Evolutionary conservation across 306 rosid genomes (phyloP), one percentile per base, ranked within the genome.

Genomic region (Dryas drummondii): DNA sequence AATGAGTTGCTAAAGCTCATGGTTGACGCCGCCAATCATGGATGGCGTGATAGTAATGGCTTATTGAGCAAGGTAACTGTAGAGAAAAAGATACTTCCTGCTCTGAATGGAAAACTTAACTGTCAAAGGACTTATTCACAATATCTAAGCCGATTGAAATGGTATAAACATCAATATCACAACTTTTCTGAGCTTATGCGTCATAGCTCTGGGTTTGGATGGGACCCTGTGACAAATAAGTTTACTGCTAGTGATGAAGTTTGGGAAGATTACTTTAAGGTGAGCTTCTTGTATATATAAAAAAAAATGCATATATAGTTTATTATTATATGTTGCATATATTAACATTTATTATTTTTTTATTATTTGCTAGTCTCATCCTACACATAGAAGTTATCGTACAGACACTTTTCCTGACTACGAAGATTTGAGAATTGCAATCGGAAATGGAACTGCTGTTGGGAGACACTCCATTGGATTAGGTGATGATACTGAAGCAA

Each of bases 11-110:
- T 40, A 4, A 17, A 64, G 10, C 19, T 64, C 13, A 64, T 64
- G 68, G 68, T 64, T 41, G 68, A 64, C 1, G 68, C 26, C 0
- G 50, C 49, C 2, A 64, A 41, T 15, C 68, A n/a, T 42, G 26
- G 50, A 4, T 64, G 45, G 49, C 49, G 49, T 64, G 68, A 64
- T 64, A 64, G 14, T 64, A 64, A 42, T 64, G 68, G 26, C 14
- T 48, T 15, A 6, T 40, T 64, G 9, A 42, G 68, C 11, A 64
- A 64, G n/a, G 13, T 7, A 41, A 42, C 13, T 8, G 27, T 64
- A 40, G 22, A 40, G 6, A 15, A 4, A 1, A 64, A 41, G n/a
- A 7, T 64, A 44, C 68, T 64, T 64, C 68, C 27, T 40, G 45
- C n/a, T 2, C 68, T 64, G 5, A 16, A 64, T 2, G 49, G 15